Evolutionary conservation across 1,284 basidiomycete genomes (phyloP).

Genomic region (Limonomyces culmigenus): DNA sequence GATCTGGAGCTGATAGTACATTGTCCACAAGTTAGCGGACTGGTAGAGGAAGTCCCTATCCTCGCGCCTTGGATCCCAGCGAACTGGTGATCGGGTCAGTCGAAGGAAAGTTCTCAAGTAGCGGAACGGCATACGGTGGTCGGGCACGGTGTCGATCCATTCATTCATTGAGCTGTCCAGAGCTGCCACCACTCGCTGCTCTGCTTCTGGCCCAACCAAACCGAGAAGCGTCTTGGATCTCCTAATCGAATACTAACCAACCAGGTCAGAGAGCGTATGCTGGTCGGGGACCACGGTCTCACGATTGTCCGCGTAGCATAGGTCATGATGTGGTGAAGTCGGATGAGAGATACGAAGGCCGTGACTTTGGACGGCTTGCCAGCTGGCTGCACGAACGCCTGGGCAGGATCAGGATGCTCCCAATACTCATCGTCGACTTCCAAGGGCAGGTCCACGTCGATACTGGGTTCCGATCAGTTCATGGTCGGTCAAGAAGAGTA

Average conservation of each 20-base stretch:
- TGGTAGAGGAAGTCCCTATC: conserved; percentile 35
- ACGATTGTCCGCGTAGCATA: conserved; percentile 26
- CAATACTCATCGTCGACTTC: conserved; percentile 36
- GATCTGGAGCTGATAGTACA: conserved; percentile 45
- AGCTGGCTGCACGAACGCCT: conserved; percentile 16
- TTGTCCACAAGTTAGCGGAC: conserved; percentile 38
- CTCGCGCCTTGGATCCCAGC: conserved; percentile 41
- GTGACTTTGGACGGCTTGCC: conserved; percentile 16
- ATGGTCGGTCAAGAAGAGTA: not conserved
- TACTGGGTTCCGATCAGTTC: conserved; percentile 9
- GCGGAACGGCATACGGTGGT: conserved; percentile 13
- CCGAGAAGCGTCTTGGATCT: conserved; percentile 17
- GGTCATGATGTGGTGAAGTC: conserved; percentile 26
- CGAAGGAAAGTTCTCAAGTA: not conserved
- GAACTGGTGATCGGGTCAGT: conserved; percentile 16
- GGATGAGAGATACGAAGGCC: conserved; percentile 23
- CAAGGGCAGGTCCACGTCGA: conserved; percentile 29
- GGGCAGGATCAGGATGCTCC: conserved; percentile 15
- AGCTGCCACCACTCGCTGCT: conserved; percentile 26
- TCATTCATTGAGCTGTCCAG: conserved; percentile 28
- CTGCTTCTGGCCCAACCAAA: conserved; percentile 19
- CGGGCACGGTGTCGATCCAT: conserved; percentile 29
- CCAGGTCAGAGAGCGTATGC: not conserved
- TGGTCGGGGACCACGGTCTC: conserved; percentile 4
- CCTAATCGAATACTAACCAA: conserved; percentile 25